Percentiles rank a stretch among this genome's conserved stretches.
phyloP scores from a whole-genome alignment of 2,329 filamentous ascomycete species.

The Colletotrichum tamarilloi region DNA sequence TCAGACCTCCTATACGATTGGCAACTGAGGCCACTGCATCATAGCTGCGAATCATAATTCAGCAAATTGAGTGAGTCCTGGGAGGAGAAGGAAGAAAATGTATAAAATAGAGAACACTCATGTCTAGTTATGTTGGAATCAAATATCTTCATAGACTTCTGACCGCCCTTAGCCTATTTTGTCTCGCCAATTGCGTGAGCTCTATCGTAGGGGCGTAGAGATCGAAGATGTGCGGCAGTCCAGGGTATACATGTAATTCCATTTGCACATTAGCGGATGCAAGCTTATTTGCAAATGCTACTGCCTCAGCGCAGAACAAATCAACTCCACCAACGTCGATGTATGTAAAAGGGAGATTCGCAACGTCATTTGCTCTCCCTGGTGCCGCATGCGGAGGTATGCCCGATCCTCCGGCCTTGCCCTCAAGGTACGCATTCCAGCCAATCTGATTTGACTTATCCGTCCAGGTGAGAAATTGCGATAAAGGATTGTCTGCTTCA shows the following conservation, averaged over 20 bases:
- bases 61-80: no score
- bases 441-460: slow-evolving; percentile 36
- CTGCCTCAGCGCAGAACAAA: slow-evolving; percentile 49
- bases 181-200: background rate
- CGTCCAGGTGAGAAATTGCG: slow-evolving; percentile 36
- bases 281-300: slow-evolving; percentile 46
- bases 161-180: slow-evolving; percentile 4
- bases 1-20: no score
- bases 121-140: background rate
- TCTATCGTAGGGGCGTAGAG: slow-evolving; percentile 18
- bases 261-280: slow-evolving; percentile 45
- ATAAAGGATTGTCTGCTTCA: slow-evolving; percentile 8
- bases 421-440: slow-evolving; percentile 40
- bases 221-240: slow-evolving; percentile 53
- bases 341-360: slow-evolving; percentile 48
- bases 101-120: background rate
- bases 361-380: slow-evolving; percentile 37
- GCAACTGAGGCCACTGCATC: no score
- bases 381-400: slow-evolving; percentile 39
- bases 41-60: no score
- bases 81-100: background rate
- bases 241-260: slow-evolving; percentile 54
- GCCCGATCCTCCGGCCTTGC: slow-evolving; percentile 22
- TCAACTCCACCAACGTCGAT: slow-evolving; percentile 53
- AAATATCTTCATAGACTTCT: background rate